Base-by-base conservation (phyloP, 176 grass and related monocot genomes). In the Canna indica region DNA sequence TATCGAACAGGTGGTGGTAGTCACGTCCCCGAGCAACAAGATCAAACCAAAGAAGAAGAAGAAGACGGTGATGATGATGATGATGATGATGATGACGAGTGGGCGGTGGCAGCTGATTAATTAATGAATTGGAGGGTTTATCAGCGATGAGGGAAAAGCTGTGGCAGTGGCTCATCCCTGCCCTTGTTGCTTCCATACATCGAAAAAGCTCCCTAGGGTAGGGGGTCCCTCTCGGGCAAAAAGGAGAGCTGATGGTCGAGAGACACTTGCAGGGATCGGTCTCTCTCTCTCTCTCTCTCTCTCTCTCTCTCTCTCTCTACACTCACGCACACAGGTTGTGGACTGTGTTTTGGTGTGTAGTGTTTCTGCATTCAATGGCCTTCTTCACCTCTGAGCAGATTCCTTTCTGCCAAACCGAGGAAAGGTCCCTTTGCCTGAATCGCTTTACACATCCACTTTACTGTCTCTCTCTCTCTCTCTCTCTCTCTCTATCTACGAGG, bases 391-490 rank as follows among this genome's bases (percentile, higher is more conserved):
- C 60, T 64, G 15, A 17, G 62, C 64, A 71, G 69, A 71, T 53
- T 69, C 67, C 69, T 36, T 54, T 52, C 69, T 71, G 69, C 47
- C 69, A 71, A 71, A 54, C 47, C 69, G 69, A 71, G 69, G 69
- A 71, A 71, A 71, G 69, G 69, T 71, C 28, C 69, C 45, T 71
- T 36, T 71, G 69, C 54, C 69, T 22, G 29, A 32, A 53, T 46
- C 69, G 36, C 46, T 54, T 34, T 22, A 24, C 47, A 34, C 27
- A 50, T 25, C 31, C 29, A 33, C 46, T 53, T 35, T 33, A 34
- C 28, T 47, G 25, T 16, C 28, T 71, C n/a, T 71, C 17, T 47
- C 26, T 31, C 24, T 15, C n/a, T 60, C 29, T 1, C 15, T 38
- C n/a, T 71, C 17, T 47, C 26, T 31, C 24, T 15, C n/a, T 60